Conservation (phyloP, 2,329 filamentous ascomycete genomes). For the Phyllosticta citrichinensis region DNA sequence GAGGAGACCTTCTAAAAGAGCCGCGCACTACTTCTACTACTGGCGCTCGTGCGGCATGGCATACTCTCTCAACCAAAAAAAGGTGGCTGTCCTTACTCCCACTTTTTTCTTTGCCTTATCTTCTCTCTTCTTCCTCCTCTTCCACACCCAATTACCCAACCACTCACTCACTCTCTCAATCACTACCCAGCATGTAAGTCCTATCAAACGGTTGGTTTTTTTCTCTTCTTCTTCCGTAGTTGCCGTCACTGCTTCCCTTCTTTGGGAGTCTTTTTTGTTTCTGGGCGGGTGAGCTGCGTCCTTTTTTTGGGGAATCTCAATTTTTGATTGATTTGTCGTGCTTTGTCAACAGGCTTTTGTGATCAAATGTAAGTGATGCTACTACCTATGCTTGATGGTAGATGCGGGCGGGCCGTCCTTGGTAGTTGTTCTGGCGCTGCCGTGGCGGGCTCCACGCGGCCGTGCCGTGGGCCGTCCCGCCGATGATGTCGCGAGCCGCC, state of each 20-base stretch:
- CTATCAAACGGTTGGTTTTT: constrained; percentile 9
- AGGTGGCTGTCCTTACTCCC: background rate
- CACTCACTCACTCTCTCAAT: background rate
- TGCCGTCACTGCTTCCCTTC: background rate
- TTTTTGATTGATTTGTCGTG: background rate
- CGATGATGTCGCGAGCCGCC: too few relatives aligned
- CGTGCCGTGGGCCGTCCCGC: too few relatives aligned
- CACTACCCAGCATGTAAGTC: constrained; percentile 9
- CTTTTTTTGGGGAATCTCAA: background rate
- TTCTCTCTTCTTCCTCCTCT: background rate
- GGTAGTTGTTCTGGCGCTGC: too few relatives aligned
- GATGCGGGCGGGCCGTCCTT: too few relatives aligned
- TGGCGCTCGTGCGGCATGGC: background rate
- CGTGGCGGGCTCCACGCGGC: too few relatives aligned
- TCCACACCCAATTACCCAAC: too few relatives aligned
- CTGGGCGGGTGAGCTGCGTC: background rate
- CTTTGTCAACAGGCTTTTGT: background rate
- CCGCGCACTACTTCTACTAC: background rate
- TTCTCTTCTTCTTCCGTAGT: constrained; percentile 2
- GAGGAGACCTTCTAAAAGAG: background rate
- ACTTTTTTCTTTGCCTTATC: background rate
- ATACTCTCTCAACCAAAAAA: background rate
- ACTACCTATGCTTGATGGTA: too few relatives aligned
- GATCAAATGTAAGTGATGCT: background rate
- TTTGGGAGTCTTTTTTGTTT: background rate